Evolutionary conservation across 129 eudicot genomes (phyloP).

Genomic region (Artemisia annua): DNA sequence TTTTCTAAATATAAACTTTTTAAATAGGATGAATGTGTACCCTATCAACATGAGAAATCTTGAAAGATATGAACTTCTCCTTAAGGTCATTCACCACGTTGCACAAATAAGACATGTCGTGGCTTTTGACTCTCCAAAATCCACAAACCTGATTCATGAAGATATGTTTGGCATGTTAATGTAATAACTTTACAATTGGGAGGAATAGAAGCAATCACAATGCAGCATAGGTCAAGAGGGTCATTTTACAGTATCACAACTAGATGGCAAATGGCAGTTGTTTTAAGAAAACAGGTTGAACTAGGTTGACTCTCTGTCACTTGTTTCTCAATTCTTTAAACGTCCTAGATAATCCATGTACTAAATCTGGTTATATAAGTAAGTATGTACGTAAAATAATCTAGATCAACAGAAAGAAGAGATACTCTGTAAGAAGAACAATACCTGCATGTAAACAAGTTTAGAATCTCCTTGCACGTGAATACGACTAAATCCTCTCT

Average conservation of each 20-base stretch:
- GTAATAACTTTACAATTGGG: background rate
- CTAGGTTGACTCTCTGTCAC: background rate
- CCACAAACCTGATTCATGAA: background rate
- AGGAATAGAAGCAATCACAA: background rate
- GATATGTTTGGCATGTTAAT: background rate
- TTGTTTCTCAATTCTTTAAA: background rate
- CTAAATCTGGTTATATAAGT: background rate
- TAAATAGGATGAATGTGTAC: background rate
- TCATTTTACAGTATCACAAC: background rate
- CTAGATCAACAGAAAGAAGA: background rate
- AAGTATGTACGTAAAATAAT: background rate
- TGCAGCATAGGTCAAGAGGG: background rate
- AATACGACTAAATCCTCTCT: background rate
- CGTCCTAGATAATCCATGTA: background rate
- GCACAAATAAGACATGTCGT: background rate
- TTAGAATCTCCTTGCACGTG: background rate
- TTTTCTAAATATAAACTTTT: background rate
- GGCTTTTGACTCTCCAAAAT: background rate
- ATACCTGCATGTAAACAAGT: background rate
- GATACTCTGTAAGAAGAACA: background rate
- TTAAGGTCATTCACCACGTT: background rate
- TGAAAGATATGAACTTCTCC: conserved; percentile 1
- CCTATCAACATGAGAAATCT: background rate
- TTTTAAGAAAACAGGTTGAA: background rate
- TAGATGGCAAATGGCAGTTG: background rate